Evolutionary conservation across 257 asterid species (phyloP).

Genomic region (Solanum clarkiae): DNA sequence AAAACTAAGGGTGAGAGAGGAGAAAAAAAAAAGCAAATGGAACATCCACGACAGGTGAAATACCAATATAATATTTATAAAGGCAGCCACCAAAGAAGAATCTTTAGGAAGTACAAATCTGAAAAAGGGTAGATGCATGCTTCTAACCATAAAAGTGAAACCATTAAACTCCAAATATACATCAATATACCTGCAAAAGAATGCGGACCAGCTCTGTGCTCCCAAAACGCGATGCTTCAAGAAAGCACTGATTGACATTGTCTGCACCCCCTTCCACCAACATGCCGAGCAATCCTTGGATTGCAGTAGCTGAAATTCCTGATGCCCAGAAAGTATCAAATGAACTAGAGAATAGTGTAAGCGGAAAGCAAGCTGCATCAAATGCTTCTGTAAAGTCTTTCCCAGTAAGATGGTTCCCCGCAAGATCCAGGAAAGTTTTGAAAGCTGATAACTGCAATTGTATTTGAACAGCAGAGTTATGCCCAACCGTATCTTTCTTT

Average conservation of each 20-base stretch:
- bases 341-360: slow-evolving; percentile 89
- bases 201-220: slow-evolving; percentile 99
- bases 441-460: slow-evolving; percentile 88
- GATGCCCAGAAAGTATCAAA: slow-evolving; percentile 98
- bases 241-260: slow-evolving; percentile 94
- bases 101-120: neutral
- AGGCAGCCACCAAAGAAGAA: neutral
- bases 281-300: slow-evolving; percentile 89
- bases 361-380: slow-evolving; percentile 99
- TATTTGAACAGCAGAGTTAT: slow-evolving; percentile 59
- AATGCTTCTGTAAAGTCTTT: slow-evolving; percentile 98
- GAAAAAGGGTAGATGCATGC: neutral
- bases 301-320: slow-evolving; percentile 84
- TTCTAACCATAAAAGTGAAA: neutral
- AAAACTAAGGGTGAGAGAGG: neutral
- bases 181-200: slow-evolving; percentile 61
- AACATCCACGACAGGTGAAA: neutral
- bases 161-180: neutral
- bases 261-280: slow-evolving; percentile 99
- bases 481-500: slow-evolving; percentile 61
- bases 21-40: neutral
- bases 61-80: neutral
- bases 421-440: slow-evolving; percentile 87
- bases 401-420: slow-evolving; percentile 84
- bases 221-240: slow-evolving; percentile 98